Conservation (phyloP, 2,329 filamentous ascomycete genomes). For the Ilyonectria sp. region DNA sequence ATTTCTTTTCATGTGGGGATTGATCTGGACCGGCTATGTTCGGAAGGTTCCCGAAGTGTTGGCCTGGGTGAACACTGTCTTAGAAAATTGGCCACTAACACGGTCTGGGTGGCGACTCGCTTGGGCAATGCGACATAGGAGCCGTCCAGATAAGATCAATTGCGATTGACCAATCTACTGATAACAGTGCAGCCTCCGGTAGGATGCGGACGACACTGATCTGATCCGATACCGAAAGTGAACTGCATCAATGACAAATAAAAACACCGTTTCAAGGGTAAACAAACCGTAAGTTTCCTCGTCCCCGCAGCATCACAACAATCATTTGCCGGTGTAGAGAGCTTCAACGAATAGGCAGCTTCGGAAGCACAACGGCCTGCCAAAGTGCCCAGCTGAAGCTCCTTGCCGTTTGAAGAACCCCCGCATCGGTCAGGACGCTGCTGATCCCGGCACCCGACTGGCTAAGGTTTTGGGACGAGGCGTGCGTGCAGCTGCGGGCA, state of each 20-base stretch:
- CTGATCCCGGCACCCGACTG: slow-evolving; percentile 30
- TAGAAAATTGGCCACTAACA: slow-evolving; percentile 15
- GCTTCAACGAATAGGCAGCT: slow-evolving; percentile 35
- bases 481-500: slow-evolving; percentile 29
- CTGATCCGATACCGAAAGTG: background rate
- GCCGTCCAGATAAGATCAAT: slow-evolving; percentile 1
- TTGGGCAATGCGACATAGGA: slow-evolving; percentile 22
- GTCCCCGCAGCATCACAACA: slow-evolving; percentile 2
- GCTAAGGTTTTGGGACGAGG: slow-evolving; percentile 6
- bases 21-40: background rate
- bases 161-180: slow-evolving; percentile 11
- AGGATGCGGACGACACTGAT: background rate
- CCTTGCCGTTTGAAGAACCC: slow-evolving; percentile 19
- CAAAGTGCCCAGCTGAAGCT: slow-evolving; percentile 7
- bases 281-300: slow-evolving; percentile 17
- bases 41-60: background rate
- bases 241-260: background rate
- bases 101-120: slow-evolving; percentile 20
- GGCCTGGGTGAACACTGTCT: background rate
- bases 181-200: background rate
- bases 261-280: background rate
- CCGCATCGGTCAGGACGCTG: slow-evolving; percentile 36
- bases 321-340: slow-evolving; percentile 3
- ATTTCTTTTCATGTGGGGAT: background rate
- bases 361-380: slow-evolving; percentile 11